Evolutionary conservation across 345 rosid species (phyloP).

Genomic region (Eutrema heterophyllum): DNA sequence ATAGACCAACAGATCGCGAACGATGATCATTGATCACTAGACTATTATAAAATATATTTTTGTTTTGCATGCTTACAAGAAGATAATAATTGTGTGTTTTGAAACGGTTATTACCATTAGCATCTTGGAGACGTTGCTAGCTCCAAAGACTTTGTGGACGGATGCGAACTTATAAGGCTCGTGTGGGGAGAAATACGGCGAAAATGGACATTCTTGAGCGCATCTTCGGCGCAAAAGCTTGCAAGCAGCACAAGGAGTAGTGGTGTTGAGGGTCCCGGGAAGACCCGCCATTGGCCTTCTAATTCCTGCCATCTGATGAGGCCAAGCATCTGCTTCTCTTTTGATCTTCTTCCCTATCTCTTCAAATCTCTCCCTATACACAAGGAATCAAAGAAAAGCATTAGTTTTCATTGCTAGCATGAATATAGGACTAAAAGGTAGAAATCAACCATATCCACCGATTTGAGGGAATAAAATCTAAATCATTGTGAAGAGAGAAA

Average conservation of each 20-base stretch:
- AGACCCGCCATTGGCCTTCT: constrained; percentile 79
- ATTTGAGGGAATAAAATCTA: neutral
- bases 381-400: neutral
- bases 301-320: constrained; percentile 61
- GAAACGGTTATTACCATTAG: constrained; percentile 48
- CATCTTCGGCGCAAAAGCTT: constrained; percentile 89
- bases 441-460: constrained; percentile 23
- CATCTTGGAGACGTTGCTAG: constrained; percentile 97
- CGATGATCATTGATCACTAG: neutral
- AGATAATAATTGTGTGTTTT: neutral
- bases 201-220: constrained; percentile 95
- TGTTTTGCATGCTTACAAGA: neutral
- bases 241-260: constrained; percentile 98
- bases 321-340: constrained; percentile 69
- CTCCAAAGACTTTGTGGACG: constrained; percentile 94
- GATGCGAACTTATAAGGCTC: constrained; percentile 95
- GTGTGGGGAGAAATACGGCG: constrained; percentile 94
- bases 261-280: constrained; percentile 75
- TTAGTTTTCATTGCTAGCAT: constrained; percentile 6
- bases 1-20: neutral
- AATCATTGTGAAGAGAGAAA: constrained; percentile 8
- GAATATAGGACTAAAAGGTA: constrained; percentile 14
- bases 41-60: neutral
- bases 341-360: constrained; percentile 84
- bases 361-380: constrained; percentile 68